These are phyloP conservation scores for Ustilago crameri DNA, from an alignment of 1,284 basidiomycete genomes.

Conservation along the genomic window DNA sequence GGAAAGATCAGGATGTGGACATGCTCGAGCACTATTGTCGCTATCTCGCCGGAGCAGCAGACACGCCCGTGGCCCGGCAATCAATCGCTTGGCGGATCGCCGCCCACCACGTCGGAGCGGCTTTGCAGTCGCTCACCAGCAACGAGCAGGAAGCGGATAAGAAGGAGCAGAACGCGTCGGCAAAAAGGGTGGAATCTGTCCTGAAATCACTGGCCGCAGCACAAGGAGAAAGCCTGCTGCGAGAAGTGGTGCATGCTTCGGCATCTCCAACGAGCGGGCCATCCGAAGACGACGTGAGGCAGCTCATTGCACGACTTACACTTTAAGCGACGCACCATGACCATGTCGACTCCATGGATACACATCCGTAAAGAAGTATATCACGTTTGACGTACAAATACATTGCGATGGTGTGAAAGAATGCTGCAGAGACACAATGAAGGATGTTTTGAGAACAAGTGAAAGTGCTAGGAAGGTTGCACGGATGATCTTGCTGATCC, in stretches of 20 bases:
- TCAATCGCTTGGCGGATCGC: slow-evolving; percentile 78
- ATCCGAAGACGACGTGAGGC: slow-evolving; percentile 5
- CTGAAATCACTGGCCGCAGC: slow-evolving; percentile 21
- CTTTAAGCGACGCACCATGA: background rate
- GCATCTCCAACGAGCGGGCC: background rate
- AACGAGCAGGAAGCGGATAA: background rate
- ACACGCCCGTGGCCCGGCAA: slow-evolving; percentile 64
- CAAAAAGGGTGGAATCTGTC: slow-evolving; percentile 14
- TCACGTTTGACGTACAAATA: slow-evolving; percentile 28
- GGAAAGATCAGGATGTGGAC: slow-evolving; percentile 76
- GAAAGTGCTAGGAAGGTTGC: slow-evolving; percentile 14
- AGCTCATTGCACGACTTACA: slow-evolving; percentile 8
- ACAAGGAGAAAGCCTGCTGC: slow-evolving; percentile 14
- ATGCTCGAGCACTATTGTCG: slow-evolving; percentile 73
- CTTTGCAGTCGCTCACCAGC: background rate
- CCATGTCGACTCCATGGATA: too few relatives aligned
- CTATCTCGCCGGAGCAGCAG: slow-evolving; percentile 66
- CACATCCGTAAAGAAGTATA: too few relatives aligned
- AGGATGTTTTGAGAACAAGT: background rate
- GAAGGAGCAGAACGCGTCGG: background rate
- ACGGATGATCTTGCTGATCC: slow-evolving; percentile 36
- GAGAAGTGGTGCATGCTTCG: slow-evolving; percentile 8
- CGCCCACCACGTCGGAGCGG: slow-evolving; percentile 76
- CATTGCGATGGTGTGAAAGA: slow-evolving; percentile 1
- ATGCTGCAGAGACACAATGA: background rate